Evolutionary conservation across 2,329 filamentous ascomycete genomes (phyloP).

Genomic region (Aureobasidium sp.): DNA sequence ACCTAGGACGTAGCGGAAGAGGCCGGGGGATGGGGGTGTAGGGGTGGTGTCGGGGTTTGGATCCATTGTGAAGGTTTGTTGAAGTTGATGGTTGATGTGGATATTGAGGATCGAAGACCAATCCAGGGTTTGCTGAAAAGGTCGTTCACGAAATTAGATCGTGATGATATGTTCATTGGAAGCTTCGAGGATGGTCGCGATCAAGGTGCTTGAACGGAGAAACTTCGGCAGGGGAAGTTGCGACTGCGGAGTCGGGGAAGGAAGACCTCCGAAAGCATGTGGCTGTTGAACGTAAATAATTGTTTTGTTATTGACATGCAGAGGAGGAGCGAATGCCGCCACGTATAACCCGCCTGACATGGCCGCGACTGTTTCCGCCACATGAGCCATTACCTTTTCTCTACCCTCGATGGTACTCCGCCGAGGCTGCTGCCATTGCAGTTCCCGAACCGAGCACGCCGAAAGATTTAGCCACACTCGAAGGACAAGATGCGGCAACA

Average conservation of each 20-base stretch:
- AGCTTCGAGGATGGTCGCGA: neutral
- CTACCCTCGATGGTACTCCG: constrained; percentile 14
- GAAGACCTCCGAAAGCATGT: neutral
- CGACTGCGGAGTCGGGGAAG: neutral
- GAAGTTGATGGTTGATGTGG: too few species aligned
- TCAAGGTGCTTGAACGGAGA: neutral
- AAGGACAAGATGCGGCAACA: neutral
- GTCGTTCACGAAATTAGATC: too few species aligned
- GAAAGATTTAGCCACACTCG: neutral
- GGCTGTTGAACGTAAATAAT: too few species aligned
- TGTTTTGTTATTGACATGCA: neutral
- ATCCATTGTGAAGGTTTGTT: constrained; percentile 34
- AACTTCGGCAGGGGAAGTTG: neutral
- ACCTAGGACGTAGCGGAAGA: neutral
- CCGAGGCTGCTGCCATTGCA: neutral
- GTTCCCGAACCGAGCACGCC: too few species aligned
- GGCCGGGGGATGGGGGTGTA: constrained; percentile 25
- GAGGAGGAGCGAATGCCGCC: constrained; percentile 19
- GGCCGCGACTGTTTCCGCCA: constrained; percentile 5
- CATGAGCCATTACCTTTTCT: constrained; percentile 12
- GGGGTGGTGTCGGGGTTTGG: constrained; percentile 32
- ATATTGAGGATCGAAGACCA: too few species aligned
- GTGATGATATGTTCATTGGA: too few species aligned
- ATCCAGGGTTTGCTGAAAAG: too few species aligned
- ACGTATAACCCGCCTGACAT: constrained; percentile 9